Base-by-base conservation (phyloP, 345 rosid species). In the Linum usitatissimum region DNA sequence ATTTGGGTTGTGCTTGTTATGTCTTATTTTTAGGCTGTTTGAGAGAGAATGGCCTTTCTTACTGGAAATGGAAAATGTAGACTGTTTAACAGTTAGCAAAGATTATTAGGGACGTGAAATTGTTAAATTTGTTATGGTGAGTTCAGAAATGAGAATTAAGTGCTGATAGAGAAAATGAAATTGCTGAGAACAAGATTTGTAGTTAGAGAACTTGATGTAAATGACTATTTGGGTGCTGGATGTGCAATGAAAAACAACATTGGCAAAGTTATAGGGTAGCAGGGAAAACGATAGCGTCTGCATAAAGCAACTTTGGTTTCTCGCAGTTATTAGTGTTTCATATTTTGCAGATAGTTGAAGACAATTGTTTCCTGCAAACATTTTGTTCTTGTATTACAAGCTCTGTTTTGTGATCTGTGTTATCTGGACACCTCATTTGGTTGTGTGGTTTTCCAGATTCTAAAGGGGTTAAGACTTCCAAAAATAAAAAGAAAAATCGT, bases 401-500 rank as follows among this genome's bases (percentile, higher is more conserved):
- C 30, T 55, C 18, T 18, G 6, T 12, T 12, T 6, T 19, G 59
- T 3, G 10, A 10, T 45, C 51, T 45, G 10, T 45, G 10, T 45
- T 13, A 45, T 45, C 17, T 45, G 51, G 4, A 45, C 14, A 6
- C 59, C 59, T 55, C 59, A 55, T 18, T 18, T 55, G 30, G 30
- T 75, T 31, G 3, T 9, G 53, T 57, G 42, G 66, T 64, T 69
- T 79, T 68, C 66, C 87, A 91, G 97, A 86, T 86, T 68, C 82
- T 67, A 84, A 80, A 76, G 88, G 71, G 51, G 73, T 56, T 57
- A 77, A 75, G 80, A 65, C 72, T 61, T 80, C 79, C 60, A 88
- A 84, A 71, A 79, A 69, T 40, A 86, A 86, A 70, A 87, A 77
- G 84, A 87, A 84, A 78, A 80, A 84, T 61, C 73, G 80, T 61